Base-by-base conservation (phyloP, 495 filamentous ascomycete species). In the Lentithecium fluviatile region DNA sequence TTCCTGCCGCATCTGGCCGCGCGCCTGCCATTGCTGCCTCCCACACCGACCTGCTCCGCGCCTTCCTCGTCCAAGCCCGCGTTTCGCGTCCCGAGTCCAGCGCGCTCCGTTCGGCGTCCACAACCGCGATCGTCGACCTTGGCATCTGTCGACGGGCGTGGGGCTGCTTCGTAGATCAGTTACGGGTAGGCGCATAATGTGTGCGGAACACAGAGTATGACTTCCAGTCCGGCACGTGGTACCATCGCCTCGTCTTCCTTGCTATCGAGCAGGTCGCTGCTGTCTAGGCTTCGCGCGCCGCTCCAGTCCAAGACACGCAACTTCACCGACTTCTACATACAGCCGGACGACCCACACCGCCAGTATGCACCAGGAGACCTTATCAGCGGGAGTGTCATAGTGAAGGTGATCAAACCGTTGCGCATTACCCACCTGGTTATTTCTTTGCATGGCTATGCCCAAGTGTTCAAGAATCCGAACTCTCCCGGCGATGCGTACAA, bases 401-500 rank as follows among this genome's bases (percentile, higher is more conserved):
- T 97, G 52, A 89, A 86, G 46, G 85, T 94, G 47, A 80, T 89
- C 48, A 92, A 91, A 59, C 85, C 91, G 23, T 73, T 94, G 55
- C 84, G 90, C 69, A 86, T 97, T 64, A 97, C 93, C 15, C 94
- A 98, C 79, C 78, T 98, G 20, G 89, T 90, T 23, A 84, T 96
- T 55, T 83, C 85, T 65, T 79, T 98, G 43, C 88, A 96, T 74
- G 94, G 94, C 49, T 88, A 85, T 72, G 91, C 93, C 57, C 89
- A 90, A 72, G 90, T 96, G 34, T 92, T 85, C 76, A 92, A 88
- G 72, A 85, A 85, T 63, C 84, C 87, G 48, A 81, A 83, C 58
- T 78, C 80, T 26, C 81, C 85, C 2, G 82, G 83, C 4, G 87
- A 94, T 64, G 70, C 77, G 65, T 62, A 71, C 75, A 53, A 70